phyloP scores from a whole-genome alignment of 106 monocot genomes.

The Acorus calamus region DNA sequence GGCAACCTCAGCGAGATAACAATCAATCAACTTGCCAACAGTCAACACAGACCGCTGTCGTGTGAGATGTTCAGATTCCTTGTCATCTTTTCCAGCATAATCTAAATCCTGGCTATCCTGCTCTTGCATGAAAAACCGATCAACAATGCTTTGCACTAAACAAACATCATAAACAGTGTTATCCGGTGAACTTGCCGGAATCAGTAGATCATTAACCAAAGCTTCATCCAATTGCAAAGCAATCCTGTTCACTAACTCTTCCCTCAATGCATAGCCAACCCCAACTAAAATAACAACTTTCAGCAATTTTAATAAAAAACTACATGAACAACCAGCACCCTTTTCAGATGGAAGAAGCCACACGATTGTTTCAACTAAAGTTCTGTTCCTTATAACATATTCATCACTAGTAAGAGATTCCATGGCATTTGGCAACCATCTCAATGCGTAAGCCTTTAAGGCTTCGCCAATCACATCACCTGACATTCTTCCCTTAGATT shows the following conservation, averaged over 20 bases:
- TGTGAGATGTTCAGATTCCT: slow-evolving; percentile 6
- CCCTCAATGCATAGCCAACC: slow-evolving; percentile 41
- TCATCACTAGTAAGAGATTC: slow-evolving; percentile 49
- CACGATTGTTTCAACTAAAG: slow-evolving; percentile 57
- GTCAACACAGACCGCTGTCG: slow-evolving; percentile 32
- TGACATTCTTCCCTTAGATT: slow-evolving; percentile 65
- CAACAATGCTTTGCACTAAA: slow-evolving; percentile 50
- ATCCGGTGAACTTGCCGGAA: slow-evolving; percentile 27
- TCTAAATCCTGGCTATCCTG: slow-evolving; percentile 4
- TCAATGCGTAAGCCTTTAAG: slow-evolving; percentile 53
- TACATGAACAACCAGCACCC: slow-evolving; percentile 55
- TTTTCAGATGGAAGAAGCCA: slow-evolving; percentile 54
- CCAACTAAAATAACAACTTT: slow-evolving; percentile 63
- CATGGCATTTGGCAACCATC: slow-evolving; percentile 71
- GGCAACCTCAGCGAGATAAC: slow-evolving; percentile 64
- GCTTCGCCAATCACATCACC: slow-evolving; percentile 52
- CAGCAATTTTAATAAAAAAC: slow-evolving; percentile 63
- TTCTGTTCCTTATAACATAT: slow-evolving; percentile 31
- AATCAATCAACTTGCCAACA: slow-evolving; percentile 56
- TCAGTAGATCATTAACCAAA: slow-evolving; percentile 62
- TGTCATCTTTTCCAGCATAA: slow-evolving; percentile 13
- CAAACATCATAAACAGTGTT: slow-evolving; percentile 41
- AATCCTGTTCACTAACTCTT: slow-evolving; percentile 55
- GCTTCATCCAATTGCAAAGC: slow-evolving; percentile 57
- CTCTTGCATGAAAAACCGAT: slow-evolving; percentile 29